Base-by-base conservation (phyloP, 2,329 filamentous ascomycete genomes). In the Pezicula carpinea region DNA sequence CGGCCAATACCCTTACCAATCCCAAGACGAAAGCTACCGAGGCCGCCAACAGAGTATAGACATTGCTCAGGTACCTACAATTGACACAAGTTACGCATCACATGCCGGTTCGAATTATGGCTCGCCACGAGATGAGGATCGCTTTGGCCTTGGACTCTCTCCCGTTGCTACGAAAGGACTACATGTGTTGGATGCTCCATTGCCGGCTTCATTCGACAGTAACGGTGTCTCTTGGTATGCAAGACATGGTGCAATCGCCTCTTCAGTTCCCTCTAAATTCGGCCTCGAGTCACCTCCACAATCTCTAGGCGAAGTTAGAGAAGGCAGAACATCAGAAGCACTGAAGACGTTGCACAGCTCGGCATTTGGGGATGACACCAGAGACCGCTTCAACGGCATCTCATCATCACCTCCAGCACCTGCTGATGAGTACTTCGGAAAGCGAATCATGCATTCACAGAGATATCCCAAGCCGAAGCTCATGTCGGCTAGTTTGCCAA, bases 151-250 rank as follows among this genome's bases (percentile, higher is more conserved):
- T 33, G 87, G 87, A 19, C 78, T 93, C 44, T 95, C 91, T 13
- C 89, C 91, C 0, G 78, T 78, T 42, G 80, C 81, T 57, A 80
- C 81, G 44, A 84, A 81, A 57, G 80, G 78, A 3, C 66, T 96
- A n/a, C 93, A 88, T n/a, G 88, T 95, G 13, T 78, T 96, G 53
- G 92, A 97, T 69, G 93, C 90, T 2, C 90, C 89, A 14, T 78
- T 97, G 7, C 93, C 93, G 1, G 89, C 91, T 7, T 97, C 92
- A 0, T 96, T 97, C 65, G 93, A 97, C 67, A 95, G 90, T 59
- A 93, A 96, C 61, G 92, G 91, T 42, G 88, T 96, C 44, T 96
- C 91, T 10, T 88, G 92, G 64, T 90, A 89, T 52, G 91, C 92
- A 15, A 82, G 89, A 50, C 90, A 91, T 64, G 93, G 88, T 0